Evolutionary conservation across 192 early-diverging fungal species (phyloP).

Genomic region (Linnemannia hyalina): DNA sequence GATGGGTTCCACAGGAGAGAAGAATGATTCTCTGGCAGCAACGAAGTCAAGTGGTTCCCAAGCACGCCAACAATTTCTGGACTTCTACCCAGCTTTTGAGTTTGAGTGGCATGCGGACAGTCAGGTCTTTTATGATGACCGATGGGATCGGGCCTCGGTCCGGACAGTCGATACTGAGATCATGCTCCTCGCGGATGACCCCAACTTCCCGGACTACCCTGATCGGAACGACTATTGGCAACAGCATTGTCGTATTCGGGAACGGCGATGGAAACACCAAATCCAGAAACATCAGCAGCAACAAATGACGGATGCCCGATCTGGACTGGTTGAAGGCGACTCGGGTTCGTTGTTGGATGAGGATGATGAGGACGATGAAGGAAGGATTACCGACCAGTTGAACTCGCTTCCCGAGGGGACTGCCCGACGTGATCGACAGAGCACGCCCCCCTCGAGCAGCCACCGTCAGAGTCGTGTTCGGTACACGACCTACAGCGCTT

Average conservation of each 20-base stretch:
- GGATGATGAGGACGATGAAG: neutral
- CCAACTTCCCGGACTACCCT: constrained; percentile 38
- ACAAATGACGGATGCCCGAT: neutral
- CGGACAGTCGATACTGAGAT: constrained; percentile 29
- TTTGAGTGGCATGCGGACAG: constrained; percentile 34
- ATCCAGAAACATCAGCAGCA: constrained; percentile 13
- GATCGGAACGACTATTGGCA: constrained; percentile 55
- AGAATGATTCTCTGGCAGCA: neutral
- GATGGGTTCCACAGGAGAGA: neutral
- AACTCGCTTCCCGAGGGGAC: neutral
- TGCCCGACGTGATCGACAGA: neutral
- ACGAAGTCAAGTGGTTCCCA: too few species aligned
- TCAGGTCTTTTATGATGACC: constrained; percentile 38
- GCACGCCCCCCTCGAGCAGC: neutral
- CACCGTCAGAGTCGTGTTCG: constrained; percentile 19
- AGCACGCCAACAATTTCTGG: neutral
- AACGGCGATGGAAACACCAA: constrained; percentile 29
- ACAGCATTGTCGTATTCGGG: constrained; percentile 42
- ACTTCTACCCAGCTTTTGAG: neutral
- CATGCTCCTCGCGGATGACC: constrained; percentile 19
- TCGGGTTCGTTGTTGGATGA: neutral
- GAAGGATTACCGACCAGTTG: neutral
- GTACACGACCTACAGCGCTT: constrained; percentile 40
- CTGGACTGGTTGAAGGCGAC: neutral
- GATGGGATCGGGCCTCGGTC: constrained; percentile 46